These are phyloP conservation scores for Hirschioporus abietinus DNA, from an alignment of 768 basidiomycete genomes.

Conservation along the genomic window DNA sequence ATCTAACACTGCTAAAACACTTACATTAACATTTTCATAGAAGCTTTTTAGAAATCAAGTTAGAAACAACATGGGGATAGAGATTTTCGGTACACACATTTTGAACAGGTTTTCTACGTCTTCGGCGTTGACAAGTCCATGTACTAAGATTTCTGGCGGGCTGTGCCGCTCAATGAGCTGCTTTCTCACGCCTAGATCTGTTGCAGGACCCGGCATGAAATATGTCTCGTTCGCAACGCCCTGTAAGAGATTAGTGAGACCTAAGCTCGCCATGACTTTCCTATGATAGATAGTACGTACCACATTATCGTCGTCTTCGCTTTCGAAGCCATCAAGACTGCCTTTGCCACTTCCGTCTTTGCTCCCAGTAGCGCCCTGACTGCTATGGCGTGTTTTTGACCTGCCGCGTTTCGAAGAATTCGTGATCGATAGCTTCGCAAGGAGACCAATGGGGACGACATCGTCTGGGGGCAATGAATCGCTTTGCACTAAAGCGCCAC, in stretches of 20 bases:
- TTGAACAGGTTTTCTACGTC: constrained; percentile 83
- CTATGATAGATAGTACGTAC: constrained; percentile 17
- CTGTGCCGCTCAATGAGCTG: constrained; percentile 71
- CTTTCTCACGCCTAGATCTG: constrained; percentile 63
- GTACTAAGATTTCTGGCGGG: constrained; percentile 77
- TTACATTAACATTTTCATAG: constrained; percentile 63
- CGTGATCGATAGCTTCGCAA: constrained; percentile 66
- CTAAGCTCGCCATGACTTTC: constrained; percentile 5
- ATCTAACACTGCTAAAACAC: constrained; percentile 17
- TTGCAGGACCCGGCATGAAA: constrained; percentile 77
- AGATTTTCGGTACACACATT: constrained; percentile 47
- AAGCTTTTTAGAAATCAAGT: constrained; percentile 41
- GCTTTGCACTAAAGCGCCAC: background rate
- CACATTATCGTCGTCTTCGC: constrained; percentile 50
- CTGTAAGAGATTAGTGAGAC: constrained; percentile 29
- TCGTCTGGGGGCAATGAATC: constrained; percentile 54
- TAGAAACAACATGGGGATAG: constrained; percentile 7
- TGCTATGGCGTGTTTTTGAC: constrained; percentile 13
- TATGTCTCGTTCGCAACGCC: constrained; percentile 78
- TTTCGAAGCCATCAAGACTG: background rate
- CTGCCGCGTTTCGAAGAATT: constrained; percentile 33
- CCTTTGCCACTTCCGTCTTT: constrained; percentile 29
- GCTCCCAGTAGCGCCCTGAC: constrained; percentile 17
- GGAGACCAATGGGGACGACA: constrained; percentile 68
- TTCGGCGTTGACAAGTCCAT: constrained; percentile 69